phyloP scores from a whole-genome alignment of 495 filamentous ascomycete genomes.

The Trichoderma asperelloides region DNA sequence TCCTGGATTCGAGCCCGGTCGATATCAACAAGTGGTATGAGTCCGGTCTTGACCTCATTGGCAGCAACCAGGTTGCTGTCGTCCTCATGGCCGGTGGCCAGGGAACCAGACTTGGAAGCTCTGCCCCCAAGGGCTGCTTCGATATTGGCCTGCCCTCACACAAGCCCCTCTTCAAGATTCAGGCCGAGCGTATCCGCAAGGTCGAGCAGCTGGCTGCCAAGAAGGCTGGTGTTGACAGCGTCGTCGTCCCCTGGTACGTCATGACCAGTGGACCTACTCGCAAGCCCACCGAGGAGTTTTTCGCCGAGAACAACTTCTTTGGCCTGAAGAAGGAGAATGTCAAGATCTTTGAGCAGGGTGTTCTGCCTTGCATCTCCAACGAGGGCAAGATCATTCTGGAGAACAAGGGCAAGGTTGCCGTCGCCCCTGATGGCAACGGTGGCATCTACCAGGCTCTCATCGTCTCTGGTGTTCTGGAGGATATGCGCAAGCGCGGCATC shows the following conservation, averaged over 20 bases:
- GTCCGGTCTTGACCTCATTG: slow-evolving; percentile 74
- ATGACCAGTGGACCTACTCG: slow-evolving; percentile 99
- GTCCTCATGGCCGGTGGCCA: slow-evolving; percentile 97
- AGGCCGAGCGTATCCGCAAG: slow-evolving; percentile 85
- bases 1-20: slow-evolving; percentile 75
- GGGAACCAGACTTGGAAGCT: slow-evolving; percentile 89
- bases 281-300: slow-evolving; percentile 85
- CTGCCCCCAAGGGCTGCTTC: slow-evolving; percentile 92
- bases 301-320: slow-evolving; percentile 82
- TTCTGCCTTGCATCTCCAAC: slow-evolving; percentile 93
- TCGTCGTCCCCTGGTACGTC: slow-evolving; percentile 92
- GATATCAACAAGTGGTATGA: slow-evolving; percentile 82
- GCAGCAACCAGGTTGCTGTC: slow-evolving; percentile 83
- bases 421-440: slow-evolving; percentile 97
- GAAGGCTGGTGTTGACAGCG: slow-evolving; percentile 52
- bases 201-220: slow-evolving; percentile 76
- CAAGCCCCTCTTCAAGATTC: slow-evolving; percentile 95
- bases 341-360: slow-evolving; percentile 91
- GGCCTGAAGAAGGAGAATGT: slow-evolving; percentile 80
- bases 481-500: slow-evolving; percentile 84
- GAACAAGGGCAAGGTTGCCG: slow-evolving; percentile 82
- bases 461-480: slow-evolving; percentile 68
- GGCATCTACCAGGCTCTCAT: slow-evolving; percentile 92
- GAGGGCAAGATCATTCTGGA: slow-evolving; percentile 96
- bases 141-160: slow-evolving; percentile 86